phyloP scores from a whole-genome alignment of 2,329 filamentous ascomycete species.

The Thielaviopsis euricoi region DNA sequence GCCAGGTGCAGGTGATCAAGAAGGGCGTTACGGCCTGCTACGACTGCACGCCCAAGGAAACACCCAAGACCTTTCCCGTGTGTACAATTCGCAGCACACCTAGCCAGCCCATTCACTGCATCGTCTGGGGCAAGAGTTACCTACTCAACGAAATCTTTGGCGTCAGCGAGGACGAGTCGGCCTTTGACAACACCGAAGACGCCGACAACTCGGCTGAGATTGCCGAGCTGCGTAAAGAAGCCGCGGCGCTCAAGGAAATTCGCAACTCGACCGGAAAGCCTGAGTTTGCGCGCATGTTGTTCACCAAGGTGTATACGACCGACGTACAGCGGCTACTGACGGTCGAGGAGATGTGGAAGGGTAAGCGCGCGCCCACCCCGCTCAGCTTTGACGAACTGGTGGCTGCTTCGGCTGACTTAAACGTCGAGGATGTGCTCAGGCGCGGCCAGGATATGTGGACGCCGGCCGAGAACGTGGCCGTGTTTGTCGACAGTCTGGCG shows the following conservation, averaged over 20 bases:
- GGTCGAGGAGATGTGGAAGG: constrained; percentile 96
- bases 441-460: constrained; percentile 68
- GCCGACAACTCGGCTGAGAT: constrained; percentile 79
- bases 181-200: constrained; percentile 65
- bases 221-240: constrained; percentile 68
- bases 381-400: constrained; percentile 51
- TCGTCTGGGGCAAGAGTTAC: constrained; percentile 97
- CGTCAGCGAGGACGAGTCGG: constrained; percentile 68
- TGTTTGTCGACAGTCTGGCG: constrained; percentile 72
- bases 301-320: constrained; percentile 79
- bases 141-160: constrained; percentile 91
- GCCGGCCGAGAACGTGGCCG: constrained; percentile 65
- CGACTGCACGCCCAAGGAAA: constrained; percentile 79
- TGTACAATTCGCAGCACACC: constrained; percentile 96
- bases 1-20: constrained; percentile 92
- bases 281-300: constrained; percentile 64
- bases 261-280: constrained; percentile 63
- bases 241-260: constrained; percentile 68
- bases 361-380: constrained; percentile 54
- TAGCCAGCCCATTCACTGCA: constrained; percentile 93
- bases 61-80: constrained; percentile 84
- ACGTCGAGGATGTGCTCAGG: constrained; percentile 36
- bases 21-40: constrained; percentile 89
- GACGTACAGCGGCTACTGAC: constrained; percentile 69
- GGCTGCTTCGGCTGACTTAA: constrained; percentile 29